Evolutionary conservation across 441 rosid species (phyloP).

Genomic region (Viola pubescens): DNA sequence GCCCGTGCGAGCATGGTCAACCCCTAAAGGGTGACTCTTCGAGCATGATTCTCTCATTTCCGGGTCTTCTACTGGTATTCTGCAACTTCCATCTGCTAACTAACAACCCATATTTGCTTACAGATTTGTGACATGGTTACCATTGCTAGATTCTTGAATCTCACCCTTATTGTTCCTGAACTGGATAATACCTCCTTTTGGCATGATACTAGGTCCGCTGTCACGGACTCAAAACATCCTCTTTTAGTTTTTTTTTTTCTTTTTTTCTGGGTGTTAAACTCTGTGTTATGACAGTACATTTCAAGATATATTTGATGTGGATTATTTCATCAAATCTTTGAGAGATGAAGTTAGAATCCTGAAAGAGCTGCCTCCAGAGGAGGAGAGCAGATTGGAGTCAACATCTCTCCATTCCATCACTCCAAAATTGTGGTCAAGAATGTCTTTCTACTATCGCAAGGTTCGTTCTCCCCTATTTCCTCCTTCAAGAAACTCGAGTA

Average conservation of each 20-base stretch:
- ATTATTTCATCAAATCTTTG: neutral
- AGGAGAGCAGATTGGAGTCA: neutral
- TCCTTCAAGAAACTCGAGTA: no score
- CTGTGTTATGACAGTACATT: neutral
- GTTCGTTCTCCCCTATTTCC: neutral
- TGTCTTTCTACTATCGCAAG: neutral
- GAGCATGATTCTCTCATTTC: neutral
- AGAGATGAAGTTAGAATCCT: neutral
- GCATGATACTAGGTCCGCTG: neutral
- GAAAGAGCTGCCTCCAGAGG: neutral
- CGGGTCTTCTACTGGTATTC: neutral
- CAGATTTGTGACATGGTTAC: constrained; percentile 1
- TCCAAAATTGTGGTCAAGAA: neutral
- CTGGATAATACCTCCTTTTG: constrained; percentile 1
- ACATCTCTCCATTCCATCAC: neutral
- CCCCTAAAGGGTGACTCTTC: neutral
- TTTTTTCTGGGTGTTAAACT: no score
- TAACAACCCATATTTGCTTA: no score
- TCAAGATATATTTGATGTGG: constrained; percentile 1
- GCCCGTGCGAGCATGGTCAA: neutral
- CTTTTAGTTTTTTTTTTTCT: neutral
- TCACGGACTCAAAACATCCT: neutral
- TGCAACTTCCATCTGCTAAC: neutral
- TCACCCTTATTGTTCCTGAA: neutral
- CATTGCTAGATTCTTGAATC: neutral